Conservation (phyloP, 202 grass and related monocot genomes). For the Alloteropsis angusta region DNA sequence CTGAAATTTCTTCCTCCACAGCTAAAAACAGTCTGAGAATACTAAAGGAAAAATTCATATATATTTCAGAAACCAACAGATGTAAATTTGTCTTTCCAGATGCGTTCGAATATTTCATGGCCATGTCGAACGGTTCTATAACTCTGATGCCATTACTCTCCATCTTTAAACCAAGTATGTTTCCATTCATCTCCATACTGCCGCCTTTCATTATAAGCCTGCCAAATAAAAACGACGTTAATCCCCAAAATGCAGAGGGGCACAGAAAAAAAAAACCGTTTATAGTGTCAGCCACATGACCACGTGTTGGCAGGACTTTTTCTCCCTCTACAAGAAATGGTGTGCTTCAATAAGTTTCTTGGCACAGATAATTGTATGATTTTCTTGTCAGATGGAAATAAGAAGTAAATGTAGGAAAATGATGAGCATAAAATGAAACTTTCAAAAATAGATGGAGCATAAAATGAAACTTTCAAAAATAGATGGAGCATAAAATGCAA, state of each 20-base stretch:
- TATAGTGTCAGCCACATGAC: not conserved
- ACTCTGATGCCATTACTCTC: constrained; percentile 97
- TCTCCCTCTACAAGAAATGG: constrained; percentile 1
- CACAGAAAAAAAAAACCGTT: not conserved
- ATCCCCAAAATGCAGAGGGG: not conserved
- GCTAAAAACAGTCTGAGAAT: constrained; percentile 86
- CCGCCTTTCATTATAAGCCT: constrained; percentile 87
- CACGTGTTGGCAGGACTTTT: not conserved
- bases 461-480: too few species aligned
- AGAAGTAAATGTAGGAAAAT: not conserved
- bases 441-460: too few species aligned
- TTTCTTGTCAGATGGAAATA: constrained; percentile 12
- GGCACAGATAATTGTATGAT: not conserved
- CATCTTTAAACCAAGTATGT: constrained; percentile 80
- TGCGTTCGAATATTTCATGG: constrained; percentile 63
- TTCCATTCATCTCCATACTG: constrained; percentile 72
- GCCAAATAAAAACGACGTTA: constrained; percentile 1
- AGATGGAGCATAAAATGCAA: not conserved
- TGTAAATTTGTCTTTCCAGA: constrained; percentile 83
- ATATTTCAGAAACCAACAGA: constrained; percentile 78
- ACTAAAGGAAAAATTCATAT: constrained; percentile 99
- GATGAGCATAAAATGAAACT: not conserved
- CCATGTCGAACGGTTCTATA: constrained; percentile 89
- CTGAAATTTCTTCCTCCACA: constrained; percentile 94
- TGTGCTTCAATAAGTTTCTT: not conserved